phyloP scores from a whole-genome alignment of 257 asterid genomes.

The Salvia hispanica region DNA sequence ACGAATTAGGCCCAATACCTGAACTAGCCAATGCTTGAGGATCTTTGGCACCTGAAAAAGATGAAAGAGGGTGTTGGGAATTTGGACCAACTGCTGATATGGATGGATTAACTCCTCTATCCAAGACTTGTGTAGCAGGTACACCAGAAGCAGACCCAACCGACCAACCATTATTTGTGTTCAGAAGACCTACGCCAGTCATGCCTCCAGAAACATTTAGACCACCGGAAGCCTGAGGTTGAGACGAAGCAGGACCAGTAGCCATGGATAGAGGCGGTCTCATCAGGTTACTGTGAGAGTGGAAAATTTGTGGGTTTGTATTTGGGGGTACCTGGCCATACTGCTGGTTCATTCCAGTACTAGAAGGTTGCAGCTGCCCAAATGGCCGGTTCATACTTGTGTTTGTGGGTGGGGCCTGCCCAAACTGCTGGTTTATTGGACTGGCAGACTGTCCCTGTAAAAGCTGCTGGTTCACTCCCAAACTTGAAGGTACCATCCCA shows the following conservation, averaged over 20 bases:
- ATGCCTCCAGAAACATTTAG: slow-evolving; percentile 48
- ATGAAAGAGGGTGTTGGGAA: slow-evolving; percentile 50
- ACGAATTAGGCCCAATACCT: slow-evolving; percentile 48
- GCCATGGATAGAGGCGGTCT: slow-evolving; percentile 57
- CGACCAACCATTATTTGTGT: slow-evolving; percentile 55
- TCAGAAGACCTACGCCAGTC: slow-evolving; percentile 47
- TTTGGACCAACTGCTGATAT: slow-evolving; percentile 44
- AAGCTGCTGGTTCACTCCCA: slow-evolving; percentile 47
- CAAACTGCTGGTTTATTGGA: slow-evolving; percentile 43
- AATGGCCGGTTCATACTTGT: slow-evolving; percentile 35
- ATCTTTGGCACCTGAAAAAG: slow-evolving; percentile 48
- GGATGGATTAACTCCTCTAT: slow-evolving; percentile 53
- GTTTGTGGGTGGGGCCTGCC: slow-evolving; percentile 39
- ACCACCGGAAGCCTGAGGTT: slow-evolving; percentile 52
- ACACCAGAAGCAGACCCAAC: slow-evolving; percentile 56
- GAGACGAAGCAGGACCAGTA: slow-evolving; percentile 47
- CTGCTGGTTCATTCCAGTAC: slow-evolving; percentile 40
- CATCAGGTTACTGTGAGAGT: slow-evolving; percentile 57
- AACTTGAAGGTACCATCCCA: slow-evolving; percentile 38
- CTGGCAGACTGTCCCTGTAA: slow-evolving; percentile 55
- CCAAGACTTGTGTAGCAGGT: slow-evolving; percentile 43
- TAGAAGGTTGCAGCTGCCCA: slow-evolving; percentile 57
- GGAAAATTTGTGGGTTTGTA: slow-evolving; percentile 60
- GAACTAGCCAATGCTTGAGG: slow-evolving; percentile 49
- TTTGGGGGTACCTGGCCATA: slow-evolving; percentile 49